Evolutionary conservation across 108 stramenopile species (phyloP).

Genomic region (Epithemia pelagica): DNA sequence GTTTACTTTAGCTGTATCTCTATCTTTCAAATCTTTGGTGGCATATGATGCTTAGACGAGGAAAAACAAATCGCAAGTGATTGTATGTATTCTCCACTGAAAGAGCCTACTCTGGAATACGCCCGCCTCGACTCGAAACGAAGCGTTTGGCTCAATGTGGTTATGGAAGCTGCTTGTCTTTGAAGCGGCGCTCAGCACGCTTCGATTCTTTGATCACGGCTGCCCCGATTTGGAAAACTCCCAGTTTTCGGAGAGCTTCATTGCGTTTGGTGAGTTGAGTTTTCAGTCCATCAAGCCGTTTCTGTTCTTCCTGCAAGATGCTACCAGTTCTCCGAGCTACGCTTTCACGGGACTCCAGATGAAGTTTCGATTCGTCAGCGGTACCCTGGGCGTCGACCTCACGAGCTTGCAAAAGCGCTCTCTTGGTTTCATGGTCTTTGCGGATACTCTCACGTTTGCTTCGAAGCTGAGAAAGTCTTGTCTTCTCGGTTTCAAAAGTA

Average conservation of each 20-base stretch:
- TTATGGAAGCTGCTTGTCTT: too few relatives aligned
- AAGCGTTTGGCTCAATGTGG: too few relatives aligned
- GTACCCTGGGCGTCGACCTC: not conserved
- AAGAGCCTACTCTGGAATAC: too few relatives aligned
- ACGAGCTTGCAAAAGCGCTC: not conserved
- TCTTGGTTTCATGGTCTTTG: not conserved
- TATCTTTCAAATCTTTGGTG: too few relatives aligned
- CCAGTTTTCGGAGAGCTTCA: not conserved
- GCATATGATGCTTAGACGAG: too few relatives aligned
- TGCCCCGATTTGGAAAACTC: not conserved
- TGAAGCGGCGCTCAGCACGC: not conserved
- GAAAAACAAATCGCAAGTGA: too few relatives aligned
- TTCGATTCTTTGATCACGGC: not conserved
- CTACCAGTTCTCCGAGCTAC: not conserved
- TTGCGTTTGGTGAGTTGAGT: not conserved
- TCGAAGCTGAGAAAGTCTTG: not conserved
- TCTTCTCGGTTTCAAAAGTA: not conserved
- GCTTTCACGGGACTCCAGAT: not conserved
- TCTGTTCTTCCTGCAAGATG: not conserved
- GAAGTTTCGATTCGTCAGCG: not conserved
- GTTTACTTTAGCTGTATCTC: too few relatives aligned
- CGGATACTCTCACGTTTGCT: not conserved
- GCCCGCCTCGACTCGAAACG: too few relatives aligned
- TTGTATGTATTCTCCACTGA: too few relatives aligned
- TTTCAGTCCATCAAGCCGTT: not conserved